phyloP scores from a whole-genome alignment of 495 filamentous ascomycete species.

The Darksidea phi region DNA sequence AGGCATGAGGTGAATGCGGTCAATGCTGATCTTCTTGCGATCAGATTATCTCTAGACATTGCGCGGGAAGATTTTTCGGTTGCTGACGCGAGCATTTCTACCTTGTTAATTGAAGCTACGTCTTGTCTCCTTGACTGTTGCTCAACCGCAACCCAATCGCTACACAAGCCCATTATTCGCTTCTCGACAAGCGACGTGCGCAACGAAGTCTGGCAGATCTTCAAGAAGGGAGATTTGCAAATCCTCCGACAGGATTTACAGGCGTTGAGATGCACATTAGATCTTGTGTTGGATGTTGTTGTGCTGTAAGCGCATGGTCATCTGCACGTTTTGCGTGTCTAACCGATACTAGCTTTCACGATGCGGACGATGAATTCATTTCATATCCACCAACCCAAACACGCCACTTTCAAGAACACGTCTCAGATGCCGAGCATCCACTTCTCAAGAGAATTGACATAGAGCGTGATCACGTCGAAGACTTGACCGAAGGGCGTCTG shows the following conservation, averaged over 20 bases:
- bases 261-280: background rate
- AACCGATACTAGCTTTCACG: background rate
- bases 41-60: slow-evolving; percentile 24
- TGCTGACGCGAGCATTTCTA: background rate
- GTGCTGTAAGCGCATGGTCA: background rate
- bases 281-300: slow-evolving; percentile 2
- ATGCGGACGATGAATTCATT: background rate
- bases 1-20: slow-evolving; percentile 19
- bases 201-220: background rate
- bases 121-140: slow-evolving; percentile 15
- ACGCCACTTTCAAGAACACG: background rate
- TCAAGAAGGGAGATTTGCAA: background rate
- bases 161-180: slow-evolving; percentile 11
- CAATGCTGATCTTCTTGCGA: slow-evolving; percentile 19
- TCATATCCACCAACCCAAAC: background rate
- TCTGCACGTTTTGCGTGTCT: background rate
- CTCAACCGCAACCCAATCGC: background rate
- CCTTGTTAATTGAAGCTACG: background rate
- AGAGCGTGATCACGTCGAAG: background rate
- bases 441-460: background rate
- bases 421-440: background rate
- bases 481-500: background rate
- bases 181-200: slow-evolving; percentile 1
- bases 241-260: background rate
- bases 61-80: slow-evolving; percentile 19